Evolutionary conservation across 192 early-diverging fungal species (phyloP), one percentile per base, ranked within the genome.

Genomic region (Linnemannia exigua): DNA sequence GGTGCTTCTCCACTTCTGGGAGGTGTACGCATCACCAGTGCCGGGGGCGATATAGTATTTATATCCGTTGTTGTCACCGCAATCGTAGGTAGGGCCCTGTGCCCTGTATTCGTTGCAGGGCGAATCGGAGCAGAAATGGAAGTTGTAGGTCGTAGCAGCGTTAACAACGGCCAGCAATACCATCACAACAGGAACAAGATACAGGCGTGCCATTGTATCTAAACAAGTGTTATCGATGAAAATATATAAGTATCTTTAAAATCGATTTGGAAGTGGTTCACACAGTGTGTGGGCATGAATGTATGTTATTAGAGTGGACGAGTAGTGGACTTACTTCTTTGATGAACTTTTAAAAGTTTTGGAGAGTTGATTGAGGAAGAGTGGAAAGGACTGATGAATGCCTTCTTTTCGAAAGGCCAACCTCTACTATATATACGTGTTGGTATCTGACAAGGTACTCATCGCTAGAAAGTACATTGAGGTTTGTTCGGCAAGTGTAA

Each of bases 1-100:
- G 25, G 73, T 74, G 73, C 73, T 74, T 61, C 52, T 61, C 73
- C 73, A 74, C 73, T 74, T 74, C 52, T 74, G 73, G 73, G 73
- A 74, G 51, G 73, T 74, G 52, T 74, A 74, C 35, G 73, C 73
- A 74, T 74, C 73, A 54, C 73, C 73, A 41, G 73, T 74, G 37
- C 73, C 73, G 73, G 73, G 73, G 73, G 7, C 7, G 52, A 74
- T 74, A 61, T 74, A 74, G 73, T 74, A 74, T 14, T 74, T 74
- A 14, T 74, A 74, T 63, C 73, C 73, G n/a, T 74, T 74, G 52
- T 74, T 58, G 37, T 44, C 8, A 5, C 73, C 73, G 52, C 73
- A 74, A 14, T 63, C 22, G 73, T 58, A 74, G 73, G 73, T 74
- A 61, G 73, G 73, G 52, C 73, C 73, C 36, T 74, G 73, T 9